Conservation (phyloP, 345 rosid species). For the Boechera divaricarpa region DNA sequence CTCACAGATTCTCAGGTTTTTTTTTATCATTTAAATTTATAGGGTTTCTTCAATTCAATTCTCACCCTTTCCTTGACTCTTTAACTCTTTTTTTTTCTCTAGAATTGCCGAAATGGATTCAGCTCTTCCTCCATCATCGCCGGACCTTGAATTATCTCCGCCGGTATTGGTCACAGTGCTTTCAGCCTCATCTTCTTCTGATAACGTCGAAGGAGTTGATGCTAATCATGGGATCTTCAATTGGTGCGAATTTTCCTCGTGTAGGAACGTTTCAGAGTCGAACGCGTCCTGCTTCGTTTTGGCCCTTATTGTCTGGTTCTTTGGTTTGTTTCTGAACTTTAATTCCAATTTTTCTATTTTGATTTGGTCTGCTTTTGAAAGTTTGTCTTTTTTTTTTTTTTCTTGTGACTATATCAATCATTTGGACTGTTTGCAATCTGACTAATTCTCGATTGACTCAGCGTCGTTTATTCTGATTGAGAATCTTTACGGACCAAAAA, state of each 20-base stretch:
- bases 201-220: conserved; percentile 47
- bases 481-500: conserved; percentile 60
- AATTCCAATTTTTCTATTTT: not conserved
- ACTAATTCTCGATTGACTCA: conserved; percentile 40
- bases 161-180: not conserved
- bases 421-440: not conserved
- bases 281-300: conserved; percentile 57
- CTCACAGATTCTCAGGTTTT: conserved; percentile 24
- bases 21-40: not conserved
- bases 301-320: conserved; percentile 60
- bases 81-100: not conserved
- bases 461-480: conserved; percentile 59
- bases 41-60: conserved; percentile 12
- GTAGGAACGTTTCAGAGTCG: not conserved
- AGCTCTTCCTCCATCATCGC: conserved; percentile 17
- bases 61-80: not conserved
- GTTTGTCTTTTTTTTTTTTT: not conserved
- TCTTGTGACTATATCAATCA: not conserved
- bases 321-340: conserved; percentile 53
- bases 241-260: not conserved
- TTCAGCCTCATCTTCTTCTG: conserved; percentile 1
- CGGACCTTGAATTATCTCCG: not conserved
- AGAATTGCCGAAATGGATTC: conserved; percentile 51
- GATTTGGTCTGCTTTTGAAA: conserved; percentile 10
- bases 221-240: not conserved